Evolutionary conservation across 495 filamentous ascomycete genomes (phyloP), one percentile per base, ranked within the genome.

Genomic region (Podospora bellae-mahoneyi): DNA sequence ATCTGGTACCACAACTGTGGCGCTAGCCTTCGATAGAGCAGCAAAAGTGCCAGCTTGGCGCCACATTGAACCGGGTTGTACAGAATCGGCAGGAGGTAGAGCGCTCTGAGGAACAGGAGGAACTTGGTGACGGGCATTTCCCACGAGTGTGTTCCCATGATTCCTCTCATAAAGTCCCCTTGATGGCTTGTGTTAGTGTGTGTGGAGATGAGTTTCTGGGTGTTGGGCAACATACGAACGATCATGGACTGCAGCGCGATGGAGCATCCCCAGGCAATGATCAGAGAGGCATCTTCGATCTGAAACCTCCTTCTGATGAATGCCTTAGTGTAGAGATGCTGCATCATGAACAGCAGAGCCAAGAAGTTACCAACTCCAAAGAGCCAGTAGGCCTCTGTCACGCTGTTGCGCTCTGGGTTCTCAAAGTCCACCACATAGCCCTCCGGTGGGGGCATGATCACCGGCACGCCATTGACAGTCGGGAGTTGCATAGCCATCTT

Each of bases 341-440:
- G 68, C 18, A 27, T 30, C 27, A 70, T 54, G 27, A 70, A 70
- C 13, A 62, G 1, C 15, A 65, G 54, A 6, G 57, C 27, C 18
- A 70, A 30, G 6, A 67, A 26, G 32, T 63, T 55, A 20, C 66
- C 68, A 18, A 70, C 64, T 2, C 57, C 60, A 26, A 62, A 66
- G 53, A 70, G 60, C 68, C 68, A 70, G 62, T 64, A 70, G n/a
- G 64, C 65, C 48, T 70, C 18, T 10, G 54, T 64, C 57, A 62
- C 27, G 7, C 55, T 58, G 28, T 64, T 39, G 30, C 48, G 27
- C n/a, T 64, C 5, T 0, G 68, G 68, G 10, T 70, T 32, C 9
- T 67, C 68, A 56, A 70, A 67, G 57, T 70, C 65, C 44, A 70
- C 68, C 6, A 63, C 48, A 56, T 65, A 70, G 55, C 68, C 68